phyloP scores from a whole-genome alignment of 1,284 basidiomycete genomes.

The Cutaneotrichosporon cutaneum region DNA sequence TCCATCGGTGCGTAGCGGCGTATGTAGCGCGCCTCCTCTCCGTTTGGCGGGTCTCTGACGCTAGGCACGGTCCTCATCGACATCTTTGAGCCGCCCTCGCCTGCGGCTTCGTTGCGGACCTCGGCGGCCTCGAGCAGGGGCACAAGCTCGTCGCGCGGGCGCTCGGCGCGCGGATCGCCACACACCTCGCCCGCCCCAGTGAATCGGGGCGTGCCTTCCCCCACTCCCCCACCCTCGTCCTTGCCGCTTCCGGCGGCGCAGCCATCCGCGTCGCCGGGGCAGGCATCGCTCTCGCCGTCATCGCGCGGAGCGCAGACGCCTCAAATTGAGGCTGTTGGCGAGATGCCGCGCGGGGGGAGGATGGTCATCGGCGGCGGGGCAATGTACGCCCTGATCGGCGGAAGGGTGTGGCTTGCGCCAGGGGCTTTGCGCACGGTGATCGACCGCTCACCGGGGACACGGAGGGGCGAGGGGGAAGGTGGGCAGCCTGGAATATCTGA shows the following conservation, averaged over 20 bases:
- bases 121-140: neutral
- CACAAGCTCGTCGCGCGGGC: neutral
- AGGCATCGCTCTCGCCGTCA: neutral
- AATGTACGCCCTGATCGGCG: conserved; percentile 42
- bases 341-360: neutral
- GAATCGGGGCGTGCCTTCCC: neutral
- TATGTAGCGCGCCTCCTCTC: neutral
- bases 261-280: neutral
- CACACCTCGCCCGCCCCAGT: neutral
- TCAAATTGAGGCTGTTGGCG: neutral
- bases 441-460: conserved; percentile 24
- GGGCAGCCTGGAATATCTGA: no score
- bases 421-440: conserved; percentile 31
- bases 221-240: neutral
- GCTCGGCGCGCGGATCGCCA: neutral
- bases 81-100: conserved; percentile 7
- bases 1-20: neutral
- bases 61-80: conserved; percentile 14
- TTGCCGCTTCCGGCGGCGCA: neutral
- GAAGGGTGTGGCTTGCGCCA: conserved; percentile 37
- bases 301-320: neutral
- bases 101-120: neutral
- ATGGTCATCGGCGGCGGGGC: conserved; percentile 42
- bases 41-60: neutral
- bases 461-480: neutral